These are phyloP conservation scores for Zhuliangozyma parablackwelliae DNA, from an alignment of 1,139 yeast species.

Conservation along the genomic window DNA sequence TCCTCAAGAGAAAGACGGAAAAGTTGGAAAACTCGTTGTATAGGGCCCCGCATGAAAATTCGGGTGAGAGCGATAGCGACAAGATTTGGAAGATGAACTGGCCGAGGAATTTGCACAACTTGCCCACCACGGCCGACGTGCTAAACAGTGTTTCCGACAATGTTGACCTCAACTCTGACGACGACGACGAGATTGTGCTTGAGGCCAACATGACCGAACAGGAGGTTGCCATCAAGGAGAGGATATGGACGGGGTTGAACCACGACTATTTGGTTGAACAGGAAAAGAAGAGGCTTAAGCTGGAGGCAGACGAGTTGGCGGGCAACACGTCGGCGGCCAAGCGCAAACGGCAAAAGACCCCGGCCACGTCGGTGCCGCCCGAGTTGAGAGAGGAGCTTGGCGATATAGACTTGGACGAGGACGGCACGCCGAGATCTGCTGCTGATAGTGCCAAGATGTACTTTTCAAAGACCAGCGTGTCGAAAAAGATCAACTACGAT, in stretches of 20 bases:
- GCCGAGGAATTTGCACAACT: slow-evolving; percentile 49
- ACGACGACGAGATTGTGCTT: slow-evolving; percentile 77
- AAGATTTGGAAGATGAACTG: slow-evolving; percentile 27
- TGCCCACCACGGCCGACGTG: slow-evolving; percentile 55
- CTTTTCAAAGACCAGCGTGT: slow-evolving; percentile 65
- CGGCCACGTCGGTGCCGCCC: slow-evolving; percentile 7
- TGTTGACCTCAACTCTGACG: slow-evolving; percentile 55
- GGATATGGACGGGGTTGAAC: slow-evolving; percentile 85
- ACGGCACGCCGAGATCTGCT: slow-evolving; percentile 49
- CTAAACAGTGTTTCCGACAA: slow-evolving; percentile 55
- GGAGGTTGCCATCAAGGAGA: slow-evolving; percentile 66
- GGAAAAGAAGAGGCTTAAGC: slow-evolving; percentile 77
- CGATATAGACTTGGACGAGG: slow-evolving; percentile 38
- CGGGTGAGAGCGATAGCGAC: slow-evolving; percentile 6
- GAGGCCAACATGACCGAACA: slow-evolving; percentile 56
- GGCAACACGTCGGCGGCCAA: slow-evolving; percentile 61
- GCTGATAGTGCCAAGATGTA: slow-evolving; percentile 73
- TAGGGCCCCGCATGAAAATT: slow-evolving; percentile 11
- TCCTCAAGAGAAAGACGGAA: slow-evolving; percentile 12
- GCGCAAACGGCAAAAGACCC: slow-evolving; percentile 33
- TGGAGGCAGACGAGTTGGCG: slow-evolving; percentile 79
- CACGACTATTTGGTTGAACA: slow-evolving; percentile 82
- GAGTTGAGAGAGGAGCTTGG: slow-evolving; percentile 32
- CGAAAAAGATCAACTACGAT: slow-evolving; percentile 83
- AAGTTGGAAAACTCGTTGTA: slow-evolving; percentile 11